Conservation (phyloP, 257 asterid genomes). For the Fraxinus cuspidata region DNA sequence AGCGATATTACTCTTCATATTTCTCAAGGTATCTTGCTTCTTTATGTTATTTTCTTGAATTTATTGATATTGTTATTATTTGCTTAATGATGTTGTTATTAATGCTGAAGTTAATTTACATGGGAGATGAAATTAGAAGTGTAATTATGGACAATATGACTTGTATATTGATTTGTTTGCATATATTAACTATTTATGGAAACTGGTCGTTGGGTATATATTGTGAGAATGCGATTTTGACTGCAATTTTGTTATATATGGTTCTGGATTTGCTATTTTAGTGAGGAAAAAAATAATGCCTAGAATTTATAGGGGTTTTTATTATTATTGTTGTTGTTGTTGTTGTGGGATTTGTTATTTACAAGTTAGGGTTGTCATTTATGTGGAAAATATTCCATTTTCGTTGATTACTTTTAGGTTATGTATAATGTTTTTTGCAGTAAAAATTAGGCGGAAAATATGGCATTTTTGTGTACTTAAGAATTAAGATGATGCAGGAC, state of each 20-base stretch:
- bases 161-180: slow-evolving; percentile 17
- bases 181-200: slow-evolving; percentile 31
- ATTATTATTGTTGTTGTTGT: background rate
- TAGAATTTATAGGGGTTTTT: slow-evolving; percentile 1
- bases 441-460: background rate
- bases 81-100: slow-evolving; percentile 14
- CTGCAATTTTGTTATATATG: background rate
- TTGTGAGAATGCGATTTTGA: slow-evolving; percentile 31
- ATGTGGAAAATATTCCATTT: background rate
- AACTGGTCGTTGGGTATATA: slow-evolving; percentile 31
- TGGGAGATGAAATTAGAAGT: slow-evolving; percentile 13
- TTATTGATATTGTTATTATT: background rate
- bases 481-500: slow-evolving; percentile 14
- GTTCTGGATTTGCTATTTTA: background rate
- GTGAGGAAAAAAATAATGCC: slow-evolving; percentile 16
- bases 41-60: background rate
- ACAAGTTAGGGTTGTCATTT: slow-evolving; percentile 5
- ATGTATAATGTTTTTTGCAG: background rate
- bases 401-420: background rate
- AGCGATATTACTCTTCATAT: slow-evolving; percentile 17
- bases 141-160: slow-evolving; percentile 4
- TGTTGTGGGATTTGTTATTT: slow-evolving; percentile 21
- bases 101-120: slow-evolving; percentile 4
- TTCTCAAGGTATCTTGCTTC: slow-evolving; percentile 24
- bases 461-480: background rate